phyloP scores from a whole-genome alignment of 305 asterid genomes.

The Monarda citriodora region DNA sequence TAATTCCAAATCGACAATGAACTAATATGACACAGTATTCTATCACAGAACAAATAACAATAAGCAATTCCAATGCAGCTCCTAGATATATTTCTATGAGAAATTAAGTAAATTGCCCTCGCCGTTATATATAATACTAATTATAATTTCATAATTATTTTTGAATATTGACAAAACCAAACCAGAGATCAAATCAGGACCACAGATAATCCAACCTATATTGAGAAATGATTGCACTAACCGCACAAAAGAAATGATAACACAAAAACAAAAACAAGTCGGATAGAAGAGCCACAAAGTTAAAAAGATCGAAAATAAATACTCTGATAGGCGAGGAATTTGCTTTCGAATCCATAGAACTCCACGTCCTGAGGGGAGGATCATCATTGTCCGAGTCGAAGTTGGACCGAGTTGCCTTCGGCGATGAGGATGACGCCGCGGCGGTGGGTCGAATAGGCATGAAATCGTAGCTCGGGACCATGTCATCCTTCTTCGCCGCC shows the following conservation, averaged over 20 bases:
- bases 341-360: constrained; percentile 59
- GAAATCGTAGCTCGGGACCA: constrained; percentile 63
- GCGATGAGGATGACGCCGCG: constrained; percentile 25
- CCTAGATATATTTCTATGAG: not conserved
- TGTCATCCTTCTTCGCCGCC: constrained; percentile 42
- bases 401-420: constrained; percentile 34
- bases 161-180: constrained; percentile 7
- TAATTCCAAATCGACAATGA: not conserved
- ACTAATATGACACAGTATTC: too few species aligned
- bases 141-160: constrained; percentile 5
- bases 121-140: not conserved
- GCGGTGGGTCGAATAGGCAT: constrained; percentile 48
- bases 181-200: constrained; percentile 6
- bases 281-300: constrained; percentile 6
- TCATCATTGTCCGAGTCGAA: constrained; percentile 44
- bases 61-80: not conserved
- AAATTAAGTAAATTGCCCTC: constrained; percentile 12
- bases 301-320: constrained; percentile 19
- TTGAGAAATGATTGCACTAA: not conserved
- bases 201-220: constrained; percentile 2
- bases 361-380: constrained; percentile 61
- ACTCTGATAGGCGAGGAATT: constrained; percentile 56
- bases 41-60: not conserved
- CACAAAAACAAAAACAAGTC: not conserved
- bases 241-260: too few species aligned